Base-by-base conservation (phyloP, 139 green algal species). In the Chlorella sp. region DNA sequence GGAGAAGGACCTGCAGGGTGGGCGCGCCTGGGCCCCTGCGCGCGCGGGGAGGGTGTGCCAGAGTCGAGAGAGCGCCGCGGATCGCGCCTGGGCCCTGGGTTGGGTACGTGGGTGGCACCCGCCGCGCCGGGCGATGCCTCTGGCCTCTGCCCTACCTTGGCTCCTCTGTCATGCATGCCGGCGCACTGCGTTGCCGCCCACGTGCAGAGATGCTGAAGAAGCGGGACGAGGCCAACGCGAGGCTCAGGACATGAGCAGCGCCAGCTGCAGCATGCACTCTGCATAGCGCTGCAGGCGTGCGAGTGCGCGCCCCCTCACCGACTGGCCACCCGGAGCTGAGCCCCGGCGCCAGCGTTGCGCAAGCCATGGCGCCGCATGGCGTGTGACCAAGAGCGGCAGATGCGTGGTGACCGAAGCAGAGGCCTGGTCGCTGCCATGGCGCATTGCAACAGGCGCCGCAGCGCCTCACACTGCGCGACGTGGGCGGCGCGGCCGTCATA, bases 1-100 rank as follows among this genome's bases (percentile, higher is more conserved):
- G 2, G 33, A 50, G 27, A 67, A 73, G 68, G 81, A 92, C 36
- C 51, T 92, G 17, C 42, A 79, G 38, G 79, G 79, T 82, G 67
- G 41, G 71, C 19, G 7, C 46, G 25, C 9, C 27, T 25, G 2
- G 64, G 42, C 41, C 19, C 23, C 38, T 23, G 23, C 6, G 43
- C 21, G 38, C 8, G 63, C 9, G 8, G 4, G 25, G 25, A 48
- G 31, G 38, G 41, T 6, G 46, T 33, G 53, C 53, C 8, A 36
- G 53, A 50, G 38, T 3, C 40, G 41, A 27, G 38, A 27, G n/a
- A 42, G 42, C 23, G 64, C 64, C 3, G 64, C 41, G 2, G 64
- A 17, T 15, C 66, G 17, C 35, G 46, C 9, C 17, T 67, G 19
- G 19, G 11, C 35, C 3, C 60, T n/a, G 33, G 14, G 6, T 27